Conservation (phyloP, 2,329 filamentous ascomycete genomes). For the Dactylellina parvicollis region DNA sequence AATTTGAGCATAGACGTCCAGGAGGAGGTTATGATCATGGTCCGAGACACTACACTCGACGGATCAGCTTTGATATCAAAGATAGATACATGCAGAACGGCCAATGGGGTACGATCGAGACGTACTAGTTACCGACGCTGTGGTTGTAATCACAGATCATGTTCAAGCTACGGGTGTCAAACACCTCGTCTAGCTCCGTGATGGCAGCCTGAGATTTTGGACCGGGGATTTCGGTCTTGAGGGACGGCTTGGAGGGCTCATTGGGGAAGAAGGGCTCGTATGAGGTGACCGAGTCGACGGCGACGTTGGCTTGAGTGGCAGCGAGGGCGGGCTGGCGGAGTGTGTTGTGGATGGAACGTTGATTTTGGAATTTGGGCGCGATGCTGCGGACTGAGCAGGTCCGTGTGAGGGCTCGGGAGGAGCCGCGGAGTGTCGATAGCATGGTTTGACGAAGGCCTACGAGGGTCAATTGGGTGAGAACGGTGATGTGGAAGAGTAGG, state of each 20-base stretch:
- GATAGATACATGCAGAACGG: background rate
- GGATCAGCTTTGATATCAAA: conserved; percentile 11
- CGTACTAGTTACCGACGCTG: conserved; percentile 66
- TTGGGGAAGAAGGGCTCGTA: conserved; percentile 55
- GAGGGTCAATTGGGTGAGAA: conserved; percentile 23
- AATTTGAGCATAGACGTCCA: conserved; percentile 81
- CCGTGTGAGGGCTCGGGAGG: conserved; percentile 44
- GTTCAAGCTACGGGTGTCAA: conserved; percentile 67
- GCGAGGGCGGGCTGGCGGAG: conserved; percentile 32
- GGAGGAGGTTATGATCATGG: conserved; percentile 47
- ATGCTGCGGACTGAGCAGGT: conserved; percentile 19
- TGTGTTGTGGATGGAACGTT: conserved; percentile 50
- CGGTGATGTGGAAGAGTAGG: conserved; percentile 10
- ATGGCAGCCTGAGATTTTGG: conserved; percentile 61
- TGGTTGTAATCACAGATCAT: conserved; percentile 68
- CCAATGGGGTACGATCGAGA: background rate
- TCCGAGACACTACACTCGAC: conserved; percentile 35
- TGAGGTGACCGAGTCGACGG: conserved; percentile 48
- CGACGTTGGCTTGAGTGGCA: conserved; percentile 40
- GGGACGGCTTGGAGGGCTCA: conserved; percentile 55
- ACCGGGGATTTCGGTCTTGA: conserved; percentile 62
- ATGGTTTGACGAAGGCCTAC: conserved; percentile 8
- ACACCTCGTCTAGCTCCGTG: conserved; percentile 64
- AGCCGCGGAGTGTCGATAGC: conserved; percentile 48
- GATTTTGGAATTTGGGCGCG: conserved; percentile 41